Evolutionary conservation across 75 land plant species (phyloP).

Genomic region (Selaginella tamariscina): DNA sequence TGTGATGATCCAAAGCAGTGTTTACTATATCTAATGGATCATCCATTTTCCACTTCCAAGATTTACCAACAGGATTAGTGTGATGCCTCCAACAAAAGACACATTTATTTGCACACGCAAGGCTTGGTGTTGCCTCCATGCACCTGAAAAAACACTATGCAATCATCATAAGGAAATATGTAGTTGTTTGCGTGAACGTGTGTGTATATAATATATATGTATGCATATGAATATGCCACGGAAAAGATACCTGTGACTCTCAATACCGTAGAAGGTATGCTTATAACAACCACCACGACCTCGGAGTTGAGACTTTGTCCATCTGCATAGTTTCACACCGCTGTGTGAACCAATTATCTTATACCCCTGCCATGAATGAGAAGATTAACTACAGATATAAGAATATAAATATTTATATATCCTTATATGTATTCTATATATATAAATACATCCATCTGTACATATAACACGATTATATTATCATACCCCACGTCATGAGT

Average conservation of each 20-base stretch:
- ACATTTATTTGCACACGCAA: slow-evolving; percentile 97
- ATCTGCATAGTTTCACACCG: slow-evolving; percentile 91
- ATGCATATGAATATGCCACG: no score
- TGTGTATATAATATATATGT: no score
- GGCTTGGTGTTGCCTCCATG: slow-evolving; percentile 95
- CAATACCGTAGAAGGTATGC: slow-evolving; percentile 97
- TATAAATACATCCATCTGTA: no score
- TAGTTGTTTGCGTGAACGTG: no score
- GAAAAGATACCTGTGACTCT: slow-evolving; percentile 61
- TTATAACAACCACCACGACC: slow-evolving; percentile 98
- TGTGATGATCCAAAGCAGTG: slow-evolving; percentile 70
- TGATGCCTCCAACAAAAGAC: slow-evolving; percentile 98
- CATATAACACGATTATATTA: no score
- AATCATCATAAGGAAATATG: not conserved
- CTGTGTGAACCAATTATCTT: slow-evolving; percentile 95
- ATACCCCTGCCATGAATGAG: slow-evolving; percentile 60
- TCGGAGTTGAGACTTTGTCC: slow-evolving; percentile 93
- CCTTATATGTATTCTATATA: no score
- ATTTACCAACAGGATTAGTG: slow-evolving; percentile 94
- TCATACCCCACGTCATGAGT: no score
- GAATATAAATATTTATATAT: not conserved
- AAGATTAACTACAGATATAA: not conserved
- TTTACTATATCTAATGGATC: slow-evolving; percentile 78
- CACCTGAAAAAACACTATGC: slow-evolving; percentile 36
- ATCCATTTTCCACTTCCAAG: slow-evolving; percentile 96